Evolutionary conservation across 306 rosid genomes (phyloP), one percentile per base, ranked within the genome.

Genomic region (Sechiopsis laciniata): DNA sequence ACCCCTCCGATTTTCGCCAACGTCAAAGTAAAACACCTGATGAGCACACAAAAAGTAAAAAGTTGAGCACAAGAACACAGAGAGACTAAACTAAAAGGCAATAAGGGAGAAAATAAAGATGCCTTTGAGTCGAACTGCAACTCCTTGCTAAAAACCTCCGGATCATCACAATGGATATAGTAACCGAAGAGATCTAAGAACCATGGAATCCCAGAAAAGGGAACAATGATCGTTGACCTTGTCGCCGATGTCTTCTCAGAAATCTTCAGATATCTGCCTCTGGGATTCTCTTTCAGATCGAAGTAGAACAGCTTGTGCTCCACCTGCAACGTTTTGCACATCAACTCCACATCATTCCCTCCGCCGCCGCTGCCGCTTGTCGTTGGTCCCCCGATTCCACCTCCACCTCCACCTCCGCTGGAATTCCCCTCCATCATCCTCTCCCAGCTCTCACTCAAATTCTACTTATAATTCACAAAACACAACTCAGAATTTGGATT

Each of bases 201-300:
- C 96, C 96, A 95, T 11, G 96, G 84, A 84, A 95, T 95, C 81
- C 99, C 99, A 5, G 99, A 89, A 77, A 83, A 88, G 11, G 99
- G 99, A 37, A 95, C 96, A 76, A 95, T 95, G 84, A 95, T 95
- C 78, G 99, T 95, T 73, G 99, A 95, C 89, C 99, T 82, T 20
- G 99, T 95, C 46, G 97, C 96, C 1, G 99, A 91, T 6, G 99
- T 95, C 83, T 95, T 95, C 91, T 95, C 99, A 0, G 99, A 95
- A 46, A 95, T 91, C 79, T 95, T 95, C 35, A 95, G 91, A 75
- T 95, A 95, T 2, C 97, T 95, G 20, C 99, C 99, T 9, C 99
- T 93, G 72, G 97, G 99, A 62, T 95, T 95, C 85, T 95, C 99
- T 84, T 95, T 95, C 69, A 95, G 97, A 87, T 95, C 99, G 84